A percentile compares a stretch with the other conserved stretches of the same genome.
Conservation (phyloP, 441 rosid genomes). For the Euphorbia schlechtendalii region DNA sequence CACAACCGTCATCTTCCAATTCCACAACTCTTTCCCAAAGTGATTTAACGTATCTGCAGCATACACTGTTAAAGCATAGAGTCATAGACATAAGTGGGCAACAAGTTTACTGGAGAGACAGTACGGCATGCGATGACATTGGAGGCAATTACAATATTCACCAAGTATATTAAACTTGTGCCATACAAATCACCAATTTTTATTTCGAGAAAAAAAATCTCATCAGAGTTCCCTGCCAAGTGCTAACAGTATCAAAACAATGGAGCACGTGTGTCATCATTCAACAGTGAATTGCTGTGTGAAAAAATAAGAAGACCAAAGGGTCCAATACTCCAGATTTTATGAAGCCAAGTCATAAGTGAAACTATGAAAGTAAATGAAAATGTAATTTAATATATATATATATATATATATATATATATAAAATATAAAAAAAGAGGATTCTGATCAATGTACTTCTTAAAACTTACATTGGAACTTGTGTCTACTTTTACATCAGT, state of each 20-base stretch:
- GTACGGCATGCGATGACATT: too few relatives aligned
- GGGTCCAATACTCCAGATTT: background rate
- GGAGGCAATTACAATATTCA: too few relatives aligned
- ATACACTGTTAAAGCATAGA: background rate
- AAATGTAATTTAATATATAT: too few relatives aligned
- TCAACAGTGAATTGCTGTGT: background rate
- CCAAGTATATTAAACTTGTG: too few relatives aligned
- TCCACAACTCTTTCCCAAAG: background rate
- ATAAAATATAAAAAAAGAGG: too few relatives aligned
- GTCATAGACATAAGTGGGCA: too few relatives aligned
- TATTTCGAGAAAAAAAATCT: background rate
- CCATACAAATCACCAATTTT: background rate
- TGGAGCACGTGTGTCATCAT: background rate
- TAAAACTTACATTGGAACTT: slow-evolving; percentile 42
- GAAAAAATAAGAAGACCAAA: background rate
- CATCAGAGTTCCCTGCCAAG: background rate
- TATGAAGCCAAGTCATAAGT: background rate
- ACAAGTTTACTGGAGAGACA: too few relatives aligned
- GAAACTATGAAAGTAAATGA: background rate
- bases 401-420: too few relatives aligned
- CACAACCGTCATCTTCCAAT: background rate
- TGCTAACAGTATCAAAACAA: background rate
- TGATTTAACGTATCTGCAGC: background rate
- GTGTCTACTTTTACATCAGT: slow-evolving; percentile 66
- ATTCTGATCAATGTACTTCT: background rate